Evolutionary conservation across 495 filamentous ascomycete species (phyloP), one percentile per base, ranked within the genome.

Genomic region (Saxispiralis lemnorum): DNA sequence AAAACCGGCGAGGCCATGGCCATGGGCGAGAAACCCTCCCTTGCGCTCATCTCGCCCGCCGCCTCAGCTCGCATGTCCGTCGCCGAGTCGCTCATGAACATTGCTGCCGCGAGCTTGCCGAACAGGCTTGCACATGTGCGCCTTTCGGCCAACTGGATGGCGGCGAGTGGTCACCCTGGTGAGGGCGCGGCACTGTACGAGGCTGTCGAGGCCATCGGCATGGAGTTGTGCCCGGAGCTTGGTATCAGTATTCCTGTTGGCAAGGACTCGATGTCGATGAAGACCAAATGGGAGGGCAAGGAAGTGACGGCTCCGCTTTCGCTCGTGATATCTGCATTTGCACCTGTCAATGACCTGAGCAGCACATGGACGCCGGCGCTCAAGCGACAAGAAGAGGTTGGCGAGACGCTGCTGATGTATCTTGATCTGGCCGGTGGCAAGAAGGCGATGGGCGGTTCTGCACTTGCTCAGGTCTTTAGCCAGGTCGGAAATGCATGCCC

Each of bases 191-290:
- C 80, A 30, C 70, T 97, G 35, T 97, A 94, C 46, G 87, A 93
- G 60, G 89, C 83, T 24, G 89, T 95, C 24, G 75, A 93, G 57
- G 87, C 89, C 6, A 86, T 94, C 50, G 84, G 83, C 37, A 74
- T 93, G 66, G 81, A 88, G n/a, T 64, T 94, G 6, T 81, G 76
- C 55, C 82, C 82, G 16, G 72, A 78, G 53, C 69, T 96, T 31
- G 84, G 83, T 15, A 75, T 96, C 51, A 83, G 79, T 43, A 94
- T 96, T 44, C 92, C 89, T 3, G 89, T 95, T 7, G 89, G 89
- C 39, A 95, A 96, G 64, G 89, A 97, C 59, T 95, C 88, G 4
- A 93, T 89, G 63, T 93, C 84, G 13, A 96, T 97, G 89, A 95
- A 94, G 67, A 87, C 89, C 64, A 81, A 83, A 44, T 97, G 89